Base-by-base conservation (phyloP, 331 rosid species). In the Malus hybrid region DNA sequence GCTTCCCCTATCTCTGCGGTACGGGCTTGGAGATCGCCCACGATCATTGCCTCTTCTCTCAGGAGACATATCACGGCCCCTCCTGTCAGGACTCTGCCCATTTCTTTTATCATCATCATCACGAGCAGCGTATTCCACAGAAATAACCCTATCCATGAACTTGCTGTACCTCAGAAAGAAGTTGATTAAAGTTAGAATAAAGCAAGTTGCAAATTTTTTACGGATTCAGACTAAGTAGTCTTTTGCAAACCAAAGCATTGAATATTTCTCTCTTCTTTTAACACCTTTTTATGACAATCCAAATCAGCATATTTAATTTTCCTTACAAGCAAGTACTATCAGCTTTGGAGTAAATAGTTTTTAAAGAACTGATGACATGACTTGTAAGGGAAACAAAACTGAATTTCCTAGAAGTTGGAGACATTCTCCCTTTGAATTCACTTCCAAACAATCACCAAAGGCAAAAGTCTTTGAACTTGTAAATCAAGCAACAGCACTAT, bases 91-190 rank as follows among this genome's bases (percentile, higher is more conserved):
- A 83, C 95, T 89, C 20, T 83, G 67, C 63, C 89, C 93, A 79
- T 83, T 84, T 85, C 84, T 91, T 79, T 59, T 86, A 36, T 86
- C 95, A 36, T 91, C 97, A 57, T 91, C 97, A 79, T 91, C 97
- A 74, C 88, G 86, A 54, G 89, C 88, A 31, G 97, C 97, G 83
- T 86, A 91, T 83, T 91, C 97, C 76, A 91, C 97, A 0, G 97
- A 86, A 80, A 91, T 89, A 73, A 87, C 91, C 55, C 91, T 89
- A 69, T 91, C 97, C 91, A 91, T 83, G 64, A 91, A 89, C 82
- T 91, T 91, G 86, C 97, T 89, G 92, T 71, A 86, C 27, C 73
- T 73, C 75, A 70, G 64, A 80, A 39, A 86, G 28, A 33, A 60
- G 71, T 7, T 65, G 65, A 77, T 46, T 62, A 78, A 34, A 57